Base-by-base conservation (phyloP, 2,329 filamentous ascomycete genomes). In the Stachybotrys elegans region DNA sequence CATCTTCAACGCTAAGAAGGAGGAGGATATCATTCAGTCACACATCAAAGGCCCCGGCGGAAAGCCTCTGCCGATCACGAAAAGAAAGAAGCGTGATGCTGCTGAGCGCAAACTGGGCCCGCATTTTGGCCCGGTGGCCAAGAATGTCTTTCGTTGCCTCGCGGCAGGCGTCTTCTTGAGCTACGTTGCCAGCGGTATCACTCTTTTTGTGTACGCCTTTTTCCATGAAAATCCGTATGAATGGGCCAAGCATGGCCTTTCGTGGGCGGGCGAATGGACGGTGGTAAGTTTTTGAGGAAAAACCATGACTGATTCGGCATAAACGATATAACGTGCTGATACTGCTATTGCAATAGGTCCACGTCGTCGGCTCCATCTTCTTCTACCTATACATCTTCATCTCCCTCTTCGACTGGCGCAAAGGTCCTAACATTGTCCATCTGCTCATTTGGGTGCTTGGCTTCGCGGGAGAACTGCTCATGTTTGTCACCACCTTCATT, bases 351-450 rank as follows among this genome's bases (percentile, higher is more conserved):
- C 48, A 13, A 45, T 57, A 95, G 90, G 84, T 95, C 59, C 95
- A 94, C 65, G 73, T 94, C 50, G 79, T 88, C 45, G 88, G 85
- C 43, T 85, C 88, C 36, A 86, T 90, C 52, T 95, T 95, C 72
- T 81, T 93, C 51, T 93, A 94, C 69, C 77, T 87, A 40, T 83
- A 95, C 53, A 78, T 95, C 52, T 76, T 94, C 52, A 85, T 96
- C 57, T 90, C 90, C 22, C 78, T 97, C 45, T 75, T 95, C 57
- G 91, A 96, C 63, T 86, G 86, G 59, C 82, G 80, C 49, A 83
- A 88, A 25, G 87, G 87, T 12, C 93, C 93, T 1, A 91, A 84
- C 40, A 71, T 83, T 38, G 83, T 88, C 43, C 90, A 96, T 65
- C 78, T 92, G 44, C 67, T 85, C 38, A 83, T 88, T 55, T 98